A percentile compares a stretch with the other conserved stretches of the same genome.
Evolutionary conservation across 225 moss, liverwort and hornwort species (phyloP).

Genomic region (Polytrichum commune): DNA sequence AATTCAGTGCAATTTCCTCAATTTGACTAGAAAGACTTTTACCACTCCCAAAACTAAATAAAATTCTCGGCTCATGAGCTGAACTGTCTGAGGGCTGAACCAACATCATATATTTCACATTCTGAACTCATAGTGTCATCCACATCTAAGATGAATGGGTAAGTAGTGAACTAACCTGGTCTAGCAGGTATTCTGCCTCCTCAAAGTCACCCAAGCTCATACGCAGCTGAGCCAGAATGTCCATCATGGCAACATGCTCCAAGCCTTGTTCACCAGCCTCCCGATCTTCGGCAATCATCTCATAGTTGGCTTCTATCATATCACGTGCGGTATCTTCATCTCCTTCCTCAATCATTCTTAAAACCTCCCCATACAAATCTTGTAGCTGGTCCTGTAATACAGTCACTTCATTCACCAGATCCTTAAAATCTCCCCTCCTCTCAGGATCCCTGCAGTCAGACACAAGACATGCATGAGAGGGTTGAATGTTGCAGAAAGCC

Average conservation of each 20-base stretch:
- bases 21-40: no score
- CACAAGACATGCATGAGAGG: no score
- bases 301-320: slow-evolving; percentile 83
- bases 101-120: no score
- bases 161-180: slow-evolving; percentile 35
- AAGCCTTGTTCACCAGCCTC: slow-evolving; percentile 73
- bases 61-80: no score
- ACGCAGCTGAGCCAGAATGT: slow-evolving; percentile 79
- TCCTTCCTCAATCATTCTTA: slow-evolving; percentile 75
- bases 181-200: slow-evolving; percentile 60
- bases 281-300: slow-evolving; percentile 64
- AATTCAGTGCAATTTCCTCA: no score
- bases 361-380: slow-evolving; percentile 67
- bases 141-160: neutral
- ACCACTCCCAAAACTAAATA: no score
- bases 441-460: slow-evolving; percentile 35
- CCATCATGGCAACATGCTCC: slow-evolving; percentile 90
- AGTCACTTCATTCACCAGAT: slow-evolving; percentile 47
- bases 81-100: no score
- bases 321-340: slow-evolving; percentile 69
- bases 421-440: slow-evolving; percentile 39
- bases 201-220: slow-evolving; percentile 81
- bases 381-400: slow-evolving; percentile 73
- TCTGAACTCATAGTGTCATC: no score
- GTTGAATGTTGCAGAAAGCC: no score